phyloP scores from a whole-genome alignment of 2,329 filamentous ascomycete species.

The Diaporthe destruens region DNA sequence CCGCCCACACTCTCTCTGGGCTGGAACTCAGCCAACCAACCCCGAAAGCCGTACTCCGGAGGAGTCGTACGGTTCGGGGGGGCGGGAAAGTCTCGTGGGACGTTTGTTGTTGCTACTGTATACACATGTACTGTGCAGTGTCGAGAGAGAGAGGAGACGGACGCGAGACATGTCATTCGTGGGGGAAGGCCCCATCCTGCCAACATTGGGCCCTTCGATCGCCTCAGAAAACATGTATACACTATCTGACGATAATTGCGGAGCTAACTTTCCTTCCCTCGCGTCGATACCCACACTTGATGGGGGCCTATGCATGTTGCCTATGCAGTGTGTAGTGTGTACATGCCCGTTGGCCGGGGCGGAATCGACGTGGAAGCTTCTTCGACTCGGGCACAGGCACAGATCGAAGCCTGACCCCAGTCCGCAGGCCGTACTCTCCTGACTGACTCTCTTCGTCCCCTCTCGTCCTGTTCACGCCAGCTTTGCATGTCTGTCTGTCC shows the following conservation, averaged over 20 bases:
- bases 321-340: conserved; percentile 20
- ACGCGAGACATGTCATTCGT: not conserved
- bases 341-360: conserved; percentile 11
- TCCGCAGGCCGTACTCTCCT: conserved; percentile 5
- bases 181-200: not conserved
- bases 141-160: no score
- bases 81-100: not conserved
- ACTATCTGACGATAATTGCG: conserved; percentile 28
- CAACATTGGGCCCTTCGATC: conserved; percentile 5
- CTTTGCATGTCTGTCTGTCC: not conserved
- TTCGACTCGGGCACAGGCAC: conserved; percentile 33
- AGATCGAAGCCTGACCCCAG: conserved; percentile 27
- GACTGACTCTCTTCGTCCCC: conserved; percentile 16
- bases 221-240: conserved; percentile 11
- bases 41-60: conserved; percentile 11
- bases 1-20: not conserved
- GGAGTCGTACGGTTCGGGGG: conserved; percentile 2
- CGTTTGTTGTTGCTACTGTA: not conserved
- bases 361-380: conserved; percentile 30
- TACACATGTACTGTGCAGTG: not conserved
- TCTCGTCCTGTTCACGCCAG: not conserved
- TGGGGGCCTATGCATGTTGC: conserved; percentile 25
- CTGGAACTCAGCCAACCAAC: not conserved
- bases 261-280: conserved; percentile 8
- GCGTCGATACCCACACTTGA: conserved; percentile 27